These are phyloP conservation scores for Syzygium syzygioides DNA, from an alignment of 441 rosid genomes.

Conservation along the genomic window DNA sequence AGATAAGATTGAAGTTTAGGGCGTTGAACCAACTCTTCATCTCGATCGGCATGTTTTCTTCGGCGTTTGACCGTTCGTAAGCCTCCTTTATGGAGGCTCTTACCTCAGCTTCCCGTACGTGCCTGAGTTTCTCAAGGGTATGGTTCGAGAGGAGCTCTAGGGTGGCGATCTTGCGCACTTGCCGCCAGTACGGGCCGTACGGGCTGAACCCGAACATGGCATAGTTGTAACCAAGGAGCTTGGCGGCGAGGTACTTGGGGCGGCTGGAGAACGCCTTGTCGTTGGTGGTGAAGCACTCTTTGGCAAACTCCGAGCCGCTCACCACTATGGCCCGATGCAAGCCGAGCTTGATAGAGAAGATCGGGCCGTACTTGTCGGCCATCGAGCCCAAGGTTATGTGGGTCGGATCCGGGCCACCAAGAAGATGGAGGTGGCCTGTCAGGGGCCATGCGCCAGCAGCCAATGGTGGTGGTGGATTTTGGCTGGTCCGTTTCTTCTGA, in stretches of 20 bases:
- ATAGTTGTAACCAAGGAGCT: slow-evolving; percentile 55
- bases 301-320: slow-evolving; percentile 43
- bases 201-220: slow-evolving; percentile 63
- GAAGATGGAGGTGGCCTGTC: slow-evolving; percentile 52
- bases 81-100: slow-evolving; percentile 25
- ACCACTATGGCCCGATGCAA: slow-evolving; percentile 40
- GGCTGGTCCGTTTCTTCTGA: background rate
- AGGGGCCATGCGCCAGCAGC: slow-evolving; percentile 52
- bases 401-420: slow-evolving; percentile 36
- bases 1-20: slow-evolving; percentile 18
- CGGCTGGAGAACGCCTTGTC: slow-evolving; percentile 57
- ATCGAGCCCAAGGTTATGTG: slow-evolving; percentile 35
- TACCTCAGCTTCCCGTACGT: slow-evolving; percentile 32
- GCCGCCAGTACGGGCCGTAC: slow-evolving; percentile 55
- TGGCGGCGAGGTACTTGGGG: slow-evolving; percentile 40
- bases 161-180: slow-evolving; percentile 59
- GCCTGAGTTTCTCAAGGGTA: slow-evolving; percentile 47
- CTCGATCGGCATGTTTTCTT: slow-evolving; percentile 12
- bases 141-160: slow-evolving; percentile 51
- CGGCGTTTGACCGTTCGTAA: background rate
- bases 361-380: slow-evolving; percentile 55
- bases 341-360: slow-evolving; percentile 45
- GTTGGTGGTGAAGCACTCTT: slow-evolving; percentile 52
- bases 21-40: slow-evolving; percentile 33
- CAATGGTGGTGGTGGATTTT: background rate